Evolutionary conservation across 345 rosid species (phyloP), one percentile per base, ranked within the genome.

Genomic region (Brassica nigra): DNA sequence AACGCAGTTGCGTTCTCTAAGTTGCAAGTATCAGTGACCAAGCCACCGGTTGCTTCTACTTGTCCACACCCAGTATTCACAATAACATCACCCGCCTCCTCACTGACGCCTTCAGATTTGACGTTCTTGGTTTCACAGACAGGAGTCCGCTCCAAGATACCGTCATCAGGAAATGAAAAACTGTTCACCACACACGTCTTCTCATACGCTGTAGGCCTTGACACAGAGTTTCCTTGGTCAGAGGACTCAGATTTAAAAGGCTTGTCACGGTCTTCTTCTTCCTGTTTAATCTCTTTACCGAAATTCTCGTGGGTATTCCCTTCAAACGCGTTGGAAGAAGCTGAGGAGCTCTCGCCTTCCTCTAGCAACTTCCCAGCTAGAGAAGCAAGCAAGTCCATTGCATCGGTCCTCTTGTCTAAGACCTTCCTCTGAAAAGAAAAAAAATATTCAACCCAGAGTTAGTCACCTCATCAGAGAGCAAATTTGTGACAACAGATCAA

Each of bases 311-410:
- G 90, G 84, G 83, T 86, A 58, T 81, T 85, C 78, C 87, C 89
- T 57, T 83, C 94, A 3, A 94, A 91, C 42, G 93, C 90, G 75
- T 93, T 91, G 54, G 93, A 90, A 68, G 81, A 81, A 65, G 98
- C 91, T 8, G 91, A 86, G 68, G 91, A 91, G 83, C 95, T 87
- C 82, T 93, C 95, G 28, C 88, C 83, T 89, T 91, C 95, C 84
- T 88, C 88, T 81, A 95, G 72, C 68, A 95, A 70, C 87, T 95
- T 88, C 63, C 94, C 97, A n/a, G 98, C 99, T 74, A 95, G 75
- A 68, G 95, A 88, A 78, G 99, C 99, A 1, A 95, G 90, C 77
- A 95, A 86, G 76, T 95, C 97, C 69, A 95, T 84, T 15, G 95
- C 91, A 72, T 77, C 85, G 6, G 28, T 77, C 82, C 66, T 89